These are phyloP conservation scores for Anethum foeniculum DNA, from an alignment of 140 eudicot genomes.

Conservation along the genomic window DNA sequence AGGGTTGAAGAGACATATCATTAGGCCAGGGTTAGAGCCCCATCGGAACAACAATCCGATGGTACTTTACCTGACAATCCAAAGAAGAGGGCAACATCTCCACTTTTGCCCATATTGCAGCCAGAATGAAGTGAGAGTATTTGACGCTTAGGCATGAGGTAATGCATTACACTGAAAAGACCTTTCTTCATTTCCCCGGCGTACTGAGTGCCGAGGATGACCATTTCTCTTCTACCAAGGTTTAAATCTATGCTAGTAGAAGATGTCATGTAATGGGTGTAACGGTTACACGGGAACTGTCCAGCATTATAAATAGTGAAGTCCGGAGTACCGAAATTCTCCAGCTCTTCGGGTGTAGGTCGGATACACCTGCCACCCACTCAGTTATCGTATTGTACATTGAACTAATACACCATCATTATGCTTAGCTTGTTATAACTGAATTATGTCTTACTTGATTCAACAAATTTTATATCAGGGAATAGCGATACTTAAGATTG, in stretches of 20 bases:
- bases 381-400: conserved; percentile 64
- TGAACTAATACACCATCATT: conserved; percentile 22
- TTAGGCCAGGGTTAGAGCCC: conserved; percentile 26
- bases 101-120: conserved; percentile 94
- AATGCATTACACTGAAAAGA: conserved; percentile 94
- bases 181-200: conserved; percentile 99
- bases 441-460: background rate
- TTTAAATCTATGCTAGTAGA: conserved; percentile 97
- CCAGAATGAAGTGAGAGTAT: conserved; percentile 97
- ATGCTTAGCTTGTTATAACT: background rate
- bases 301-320: conserved; percentile 99
- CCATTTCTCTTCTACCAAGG: conserved; percentile 91
- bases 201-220: conserved; percentile 97
- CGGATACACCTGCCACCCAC: conserved; percentile 99
- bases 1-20: conserved; percentile 21
- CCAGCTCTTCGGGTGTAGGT: conserved; percentile 98
- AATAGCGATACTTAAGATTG: conserved; percentile 1
- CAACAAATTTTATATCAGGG: background rate
- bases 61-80: conserved; percentile 80
- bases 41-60: conserved; percentile 26
- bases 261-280: conserved; percentile 98
- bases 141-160: conserved; percentile 97
- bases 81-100: conserved; percentile 98
- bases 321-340: conserved; percentile 97
- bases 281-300: conserved; percentile 99